Base-by-base conservation (phyloP, 2,329 filamentous ascomycete species). In the Stachybotrys echinatus region DNA sequence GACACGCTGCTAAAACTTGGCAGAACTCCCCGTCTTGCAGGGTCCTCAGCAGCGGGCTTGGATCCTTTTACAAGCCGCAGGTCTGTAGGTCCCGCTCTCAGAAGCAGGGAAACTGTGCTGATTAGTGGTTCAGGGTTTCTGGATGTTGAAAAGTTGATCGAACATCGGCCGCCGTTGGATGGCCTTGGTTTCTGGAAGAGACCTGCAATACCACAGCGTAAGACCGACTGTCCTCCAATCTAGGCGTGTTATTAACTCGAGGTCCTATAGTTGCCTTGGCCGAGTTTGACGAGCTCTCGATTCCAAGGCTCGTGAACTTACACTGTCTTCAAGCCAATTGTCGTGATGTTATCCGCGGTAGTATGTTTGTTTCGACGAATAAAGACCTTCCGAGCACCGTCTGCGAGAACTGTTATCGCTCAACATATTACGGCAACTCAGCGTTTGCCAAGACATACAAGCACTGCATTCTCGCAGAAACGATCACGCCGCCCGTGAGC, bases 331-430 rank as follows among this genome's bases (percentile, higher is more conserved):
- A 40, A 40, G 7, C 18, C 38, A 40, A 40, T 17, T 40, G 38
- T 19, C 38, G 38, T 17, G 38, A 40, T 40, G 12, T 40, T 17
- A 40, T 40, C 38, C 12, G 38, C 6, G 38, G 38, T 40, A 40
- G 38, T 19, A 40, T 40, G 38, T 40, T 40, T 40, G 18, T n/a
- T 40, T 40, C 38, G 14, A 8, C 38, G 14, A 40, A 40, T 17
- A 40, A 40, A 40, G 38, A 40, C 38, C 38, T 40, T 40, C 38
- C 38, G 38, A 40, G 7, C 12, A 49, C 50, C 0, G 17, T 44
- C 3, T 70, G 66, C 50, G 66, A 70, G 47, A 47, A 45, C 18
- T 72, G 69, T 51, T 71, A 70, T 49, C 51, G 64, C 21, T 42
- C 51, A 4, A 50, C 52, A 1, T 57, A 64, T 48, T 64, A 65